Percentiles rank a stretch among this genome's conserved stretches.
Evolutionary conservation across 192 early-diverging fungal genomes (phyloP).

Genomic region (Jimgerdemannia lactiflua): DNA sequence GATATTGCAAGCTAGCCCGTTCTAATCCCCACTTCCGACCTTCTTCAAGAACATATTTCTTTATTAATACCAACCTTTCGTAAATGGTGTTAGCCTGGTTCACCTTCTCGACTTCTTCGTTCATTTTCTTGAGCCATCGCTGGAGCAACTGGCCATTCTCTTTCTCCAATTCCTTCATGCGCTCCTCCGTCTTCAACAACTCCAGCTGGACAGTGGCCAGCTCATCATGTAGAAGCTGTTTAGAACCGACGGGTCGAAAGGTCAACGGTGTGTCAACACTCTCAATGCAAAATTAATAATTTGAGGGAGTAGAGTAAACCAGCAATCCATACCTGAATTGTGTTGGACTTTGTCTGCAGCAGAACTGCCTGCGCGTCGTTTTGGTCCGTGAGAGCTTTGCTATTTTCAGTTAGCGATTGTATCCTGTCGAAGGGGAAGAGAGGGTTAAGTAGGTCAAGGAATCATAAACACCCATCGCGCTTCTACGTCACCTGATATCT

Average conservation of each 20-base stretch:
- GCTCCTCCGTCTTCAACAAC: slow-evolving; percentile 71
- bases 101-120: slow-evolving; percentile 86
- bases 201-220: slow-evolving; percentile 87
- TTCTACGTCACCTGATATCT: no score
- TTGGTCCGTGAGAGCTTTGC: slow-evolving; percentile 6
- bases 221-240: slow-evolving; percentile 88
- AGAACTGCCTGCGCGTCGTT: slow-evolving; percentile 39
- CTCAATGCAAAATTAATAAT: not conserved
- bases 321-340: slow-evolving; percentile 44
- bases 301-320: slow-evolving; percentile 7
- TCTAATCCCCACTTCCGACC: not conserved
- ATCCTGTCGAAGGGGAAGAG: no score
- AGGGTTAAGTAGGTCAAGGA: no score
- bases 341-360: slow-evolving; percentile 86
- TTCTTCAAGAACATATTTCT: not conserved
- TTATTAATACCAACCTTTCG: slow-evolving; percentile 59
- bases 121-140: slow-evolving; percentile 90
- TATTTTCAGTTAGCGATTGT: no score
- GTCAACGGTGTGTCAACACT: not conserved
- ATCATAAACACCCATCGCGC: no score
- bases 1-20: not conserved
- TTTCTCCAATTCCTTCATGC: slow-evolving; percentile 59
- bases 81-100: slow-evolving; percentile 90
- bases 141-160: slow-evolving; percentile 89
- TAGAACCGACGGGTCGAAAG: not conserved